Conservation (phyloP, 768 basidiomycete genomes). For the Xerocomus brunneocitrinus region DNA sequence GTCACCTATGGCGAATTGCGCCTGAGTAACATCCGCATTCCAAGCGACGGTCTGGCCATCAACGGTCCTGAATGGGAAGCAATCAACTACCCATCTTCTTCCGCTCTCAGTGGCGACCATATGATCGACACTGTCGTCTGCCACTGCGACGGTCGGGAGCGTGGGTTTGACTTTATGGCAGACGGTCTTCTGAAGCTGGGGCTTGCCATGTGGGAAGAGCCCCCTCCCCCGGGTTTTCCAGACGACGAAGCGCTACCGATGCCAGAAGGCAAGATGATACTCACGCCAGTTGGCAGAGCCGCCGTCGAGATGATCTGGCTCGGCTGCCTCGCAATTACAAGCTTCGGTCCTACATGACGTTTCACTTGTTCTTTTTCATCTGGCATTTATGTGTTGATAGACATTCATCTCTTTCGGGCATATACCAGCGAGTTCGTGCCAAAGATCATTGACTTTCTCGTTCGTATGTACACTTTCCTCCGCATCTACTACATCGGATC, state of each 20-base stretch:
- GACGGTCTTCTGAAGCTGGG: constrained; percentile 77
- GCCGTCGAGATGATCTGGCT: constrained; percentile 54
- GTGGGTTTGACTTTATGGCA: constrained; percentile 73
- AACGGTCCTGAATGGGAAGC: constrained; percentile 55
- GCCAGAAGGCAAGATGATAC: constrained; percentile 37
- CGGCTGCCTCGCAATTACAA: constrained; percentile 47
- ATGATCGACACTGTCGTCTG: constrained; percentile 48
- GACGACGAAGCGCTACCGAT: constrained; percentile 37
- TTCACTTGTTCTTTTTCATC: not conserved
- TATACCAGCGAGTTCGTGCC: not conserved
- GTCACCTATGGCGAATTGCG: constrained; percentile 69
- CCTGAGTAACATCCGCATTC: constrained; percentile 68
- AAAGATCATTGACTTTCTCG: not conserved
- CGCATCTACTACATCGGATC: constrained; percentile 3
- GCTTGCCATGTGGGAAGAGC: constrained; percentile 41
- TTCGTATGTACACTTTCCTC: not conserved
- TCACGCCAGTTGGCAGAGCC: constrained; percentile 47
- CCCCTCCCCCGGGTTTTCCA: not conserved
- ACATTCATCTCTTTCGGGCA: constrained; percentile 1
- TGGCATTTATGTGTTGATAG: not conserved
- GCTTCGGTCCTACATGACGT: constrained; percentile 31
- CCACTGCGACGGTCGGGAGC: constrained; percentile 54
- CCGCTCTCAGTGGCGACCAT: constrained; percentile 32
- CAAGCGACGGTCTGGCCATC: constrained; percentile 64
- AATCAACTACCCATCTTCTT: constrained; percentile 31